phyloP scores from a whole-genome alignment of 495 filamentous ascomycete species.

The Penicillium simplicissimum region DNA sequence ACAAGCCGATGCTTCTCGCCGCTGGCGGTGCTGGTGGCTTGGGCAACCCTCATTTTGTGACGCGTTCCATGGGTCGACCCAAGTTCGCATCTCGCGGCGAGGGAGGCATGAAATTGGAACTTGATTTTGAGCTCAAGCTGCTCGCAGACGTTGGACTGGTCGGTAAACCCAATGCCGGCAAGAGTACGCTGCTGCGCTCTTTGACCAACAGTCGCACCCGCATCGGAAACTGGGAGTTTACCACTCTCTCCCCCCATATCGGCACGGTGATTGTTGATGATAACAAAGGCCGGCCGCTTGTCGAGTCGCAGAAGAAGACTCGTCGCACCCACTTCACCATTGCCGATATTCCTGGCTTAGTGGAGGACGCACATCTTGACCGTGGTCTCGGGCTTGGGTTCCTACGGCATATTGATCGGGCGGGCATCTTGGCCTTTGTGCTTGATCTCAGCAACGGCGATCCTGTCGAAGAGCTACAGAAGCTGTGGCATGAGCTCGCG shows the following conservation, averaged over 20 bases:
- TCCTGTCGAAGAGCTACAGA: slow-evolving; percentile 73
- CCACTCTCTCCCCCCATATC: slow-evolving; percentile 89
- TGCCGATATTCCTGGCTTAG: slow-evolving; percentile 92
- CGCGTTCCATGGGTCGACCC: slow-evolving; percentile 65
- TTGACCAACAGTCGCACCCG: slow-evolving; percentile 82
- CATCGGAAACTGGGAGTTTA: slow-evolving; percentile 95
- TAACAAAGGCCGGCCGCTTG: slow-evolving; percentile 64
- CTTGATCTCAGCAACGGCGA: slow-evolving; percentile 80
- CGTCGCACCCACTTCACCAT: slow-evolving; percentile 80
- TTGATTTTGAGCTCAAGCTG: slow-evolving; percentile 92
- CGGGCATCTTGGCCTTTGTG: slow-evolving; percentile 89
- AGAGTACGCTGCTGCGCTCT: slow-evolving; percentile 87
- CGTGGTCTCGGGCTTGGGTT: slow-evolving; percentile 90
- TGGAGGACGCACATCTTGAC: slow-evolving; percentile 88
- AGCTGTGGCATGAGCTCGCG: slow-evolving; percentile 84
- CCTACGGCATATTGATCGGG: slow-evolving; percentile 90
- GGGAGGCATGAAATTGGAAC: slow-evolving; percentile 67
- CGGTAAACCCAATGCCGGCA: slow-evolving; percentile 93
- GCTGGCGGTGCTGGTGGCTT: slow-evolving; percentile 86
- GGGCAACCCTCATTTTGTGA: slow-evolving; percentile 90
- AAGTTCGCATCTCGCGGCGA: slow-evolving; percentile 89
- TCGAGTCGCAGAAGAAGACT: slow-evolving; percentile 39
- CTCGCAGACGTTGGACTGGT: slow-evolving; percentile 94
- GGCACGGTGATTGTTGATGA: slow-evolving; percentile 92
- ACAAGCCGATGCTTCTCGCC: slow-evolving; percentile 82